Evolutionary conservation across 257 asterid genomes (phyloP).

Genomic region (Fraxinus quadrangulata): DNA sequence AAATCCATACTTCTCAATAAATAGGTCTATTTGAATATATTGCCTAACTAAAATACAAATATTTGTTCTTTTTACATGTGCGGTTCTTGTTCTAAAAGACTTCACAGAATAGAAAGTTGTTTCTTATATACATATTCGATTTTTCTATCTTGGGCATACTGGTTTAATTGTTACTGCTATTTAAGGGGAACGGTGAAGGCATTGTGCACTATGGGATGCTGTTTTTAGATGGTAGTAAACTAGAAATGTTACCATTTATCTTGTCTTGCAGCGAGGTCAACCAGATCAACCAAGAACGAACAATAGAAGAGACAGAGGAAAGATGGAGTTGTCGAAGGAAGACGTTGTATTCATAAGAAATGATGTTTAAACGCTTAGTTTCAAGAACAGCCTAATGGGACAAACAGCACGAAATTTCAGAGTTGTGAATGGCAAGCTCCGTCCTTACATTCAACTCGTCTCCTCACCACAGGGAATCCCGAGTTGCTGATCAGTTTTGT

Average conservation of each 20-base stretch:
- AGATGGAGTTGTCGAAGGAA: slow-evolving; percentile 65
- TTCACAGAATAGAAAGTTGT: neutral
- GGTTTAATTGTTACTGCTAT: neutral
- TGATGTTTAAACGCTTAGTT: slow-evolving; percentile 20
- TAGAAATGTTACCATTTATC: neutral
- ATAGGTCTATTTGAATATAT: neutral
- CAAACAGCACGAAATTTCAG: neutral
- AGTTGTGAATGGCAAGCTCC: slow-evolving; percentile 7
- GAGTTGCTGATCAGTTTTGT: slow-evolving; percentile 16
- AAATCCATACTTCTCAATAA: neutral
- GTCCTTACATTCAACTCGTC: slow-evolving; percentile 1
- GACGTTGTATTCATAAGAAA: slow-evolving; percentile 54
- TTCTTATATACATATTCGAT: neutral
- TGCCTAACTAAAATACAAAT: neutral
- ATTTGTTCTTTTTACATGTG: neutral
- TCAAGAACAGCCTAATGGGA: neutral
- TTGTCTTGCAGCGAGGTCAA: slow-evolving; percentile 61
- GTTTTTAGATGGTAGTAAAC: neutral
- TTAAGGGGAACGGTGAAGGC: neutral
- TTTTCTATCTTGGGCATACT: neutral
- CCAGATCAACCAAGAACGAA: slow-evolving; percentile 47
- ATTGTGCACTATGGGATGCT: neutral
- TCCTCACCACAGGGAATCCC: neutral
- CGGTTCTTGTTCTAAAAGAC: neutral
- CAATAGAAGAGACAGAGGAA: slow-evolving; percentile 63